Conservation (phyloP, 1,284 basidiomycete species). For the Bjerkandera adusta region DNA sequence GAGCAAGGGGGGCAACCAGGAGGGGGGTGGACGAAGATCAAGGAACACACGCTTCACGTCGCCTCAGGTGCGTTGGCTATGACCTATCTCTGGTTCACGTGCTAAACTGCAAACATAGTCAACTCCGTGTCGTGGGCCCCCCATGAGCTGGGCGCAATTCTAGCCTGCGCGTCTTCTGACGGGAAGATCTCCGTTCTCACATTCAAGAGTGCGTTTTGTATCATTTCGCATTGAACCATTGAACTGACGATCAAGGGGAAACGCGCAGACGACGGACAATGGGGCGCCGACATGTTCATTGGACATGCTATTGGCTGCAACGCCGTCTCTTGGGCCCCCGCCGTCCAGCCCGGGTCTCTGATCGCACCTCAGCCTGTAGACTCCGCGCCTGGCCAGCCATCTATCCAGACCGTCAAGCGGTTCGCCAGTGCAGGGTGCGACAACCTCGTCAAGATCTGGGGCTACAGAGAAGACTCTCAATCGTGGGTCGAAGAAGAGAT, state of each 20-base stretch:
- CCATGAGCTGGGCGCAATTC: constrained; percentile 93
- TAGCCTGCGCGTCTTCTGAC: constrained; percentile 98
- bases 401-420: constrained; percentile 62
- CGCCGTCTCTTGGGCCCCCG: constrained; percentile 97
- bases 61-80: constrained; percentile 71
- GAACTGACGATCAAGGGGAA: constrained; percentile 5
- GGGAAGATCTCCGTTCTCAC: constrained; percentile 96
- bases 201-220: constrained; percentile 80
- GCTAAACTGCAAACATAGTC: constrained; percentile 54
- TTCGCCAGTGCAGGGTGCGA: constrained; percentile 97
- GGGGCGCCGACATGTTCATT: constrained; percentile 93
- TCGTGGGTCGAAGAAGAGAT: constrained; percentile 90
- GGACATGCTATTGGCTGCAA: constrained; percentile 97
- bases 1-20: constrained; percentile 65
- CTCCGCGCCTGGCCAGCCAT: constrained; percentile 42
- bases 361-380: constrained; percentile 52
- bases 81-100: background rate
- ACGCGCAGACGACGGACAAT: constrained; percentile 90
- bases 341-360: constrained; percentile 83
- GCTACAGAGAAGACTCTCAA: constrained; percentile 72
- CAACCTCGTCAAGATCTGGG: constrained; percentile 95
- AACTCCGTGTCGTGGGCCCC: constrained; percentile 99
- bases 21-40: constrained; percentile 87
- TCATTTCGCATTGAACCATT: background rate
- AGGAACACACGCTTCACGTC: constrained; percentile 93